These are phyloP conservation scores for Xylaria sp. DNA, from an alignment of 2,329 filamentous ascomycete genomes.

Conservation along the genomic window DNA sequence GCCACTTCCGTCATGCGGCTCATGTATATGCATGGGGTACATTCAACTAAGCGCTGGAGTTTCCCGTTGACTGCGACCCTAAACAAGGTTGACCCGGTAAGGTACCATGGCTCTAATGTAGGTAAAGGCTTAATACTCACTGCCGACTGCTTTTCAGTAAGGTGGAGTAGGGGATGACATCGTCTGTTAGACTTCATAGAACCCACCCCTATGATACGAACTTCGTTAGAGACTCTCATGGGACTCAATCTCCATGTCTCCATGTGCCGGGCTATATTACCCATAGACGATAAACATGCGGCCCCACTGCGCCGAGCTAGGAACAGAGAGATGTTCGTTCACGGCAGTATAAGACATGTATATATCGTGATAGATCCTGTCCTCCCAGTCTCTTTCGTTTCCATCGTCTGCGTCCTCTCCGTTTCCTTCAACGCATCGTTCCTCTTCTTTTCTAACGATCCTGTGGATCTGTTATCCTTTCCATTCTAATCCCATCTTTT, in stretches of 20 bases:
- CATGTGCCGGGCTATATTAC: conserved; percentile 2
- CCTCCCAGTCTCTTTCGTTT: conserved; percentile 35
- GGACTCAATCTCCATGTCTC: neutral
- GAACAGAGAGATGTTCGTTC: conserved; percentile 17
- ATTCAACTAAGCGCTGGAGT: neutral
- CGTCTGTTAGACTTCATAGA: conserved; percentile 10
- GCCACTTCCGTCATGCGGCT: neutral
- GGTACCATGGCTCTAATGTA: no score
- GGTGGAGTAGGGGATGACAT: neutral
- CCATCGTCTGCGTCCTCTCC: neutral
- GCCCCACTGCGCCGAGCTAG: conserved; percentile 11
- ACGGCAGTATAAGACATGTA: conserved; percentile 30
- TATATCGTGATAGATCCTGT: conserved; percentile 26
- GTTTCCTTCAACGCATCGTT: conserved; percentile 21
- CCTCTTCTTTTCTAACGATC: conserved; percentile 36
- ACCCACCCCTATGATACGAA: conserved; percentile 21
- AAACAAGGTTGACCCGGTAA: neutral
- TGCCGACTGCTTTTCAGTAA: neutral
- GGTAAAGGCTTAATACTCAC: no score
- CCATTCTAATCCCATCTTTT: conserved; percentile 29
- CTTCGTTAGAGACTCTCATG: conserved; percentile 19
- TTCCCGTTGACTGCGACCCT: neutral
- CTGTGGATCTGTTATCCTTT: conserved; percentile 39
- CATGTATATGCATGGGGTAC: neutral
- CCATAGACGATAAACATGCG: conserved; percentile 14